A percentile compares a stretch with the other conserved stretches of the same genome.
phyloP scores from a whole-genome alignment of 768 basidiomycete genomes.

The Suillus hirtellus region DNA sequence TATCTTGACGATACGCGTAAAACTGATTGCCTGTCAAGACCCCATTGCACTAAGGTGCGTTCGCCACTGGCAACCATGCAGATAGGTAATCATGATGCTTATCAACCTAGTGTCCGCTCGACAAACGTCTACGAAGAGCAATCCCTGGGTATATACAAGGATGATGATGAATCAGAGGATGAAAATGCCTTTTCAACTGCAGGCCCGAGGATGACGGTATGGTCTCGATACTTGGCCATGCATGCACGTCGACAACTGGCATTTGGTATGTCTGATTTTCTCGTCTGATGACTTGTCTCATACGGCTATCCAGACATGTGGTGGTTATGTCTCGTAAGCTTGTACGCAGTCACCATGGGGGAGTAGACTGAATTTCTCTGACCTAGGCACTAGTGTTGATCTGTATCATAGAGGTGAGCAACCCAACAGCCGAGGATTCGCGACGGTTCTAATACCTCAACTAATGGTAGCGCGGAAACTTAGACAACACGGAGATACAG shows the following conservation, averaged over 20 bases:
- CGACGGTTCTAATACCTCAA: constrained; percentile 6
- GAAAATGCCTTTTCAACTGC: constrained; percentile 42
- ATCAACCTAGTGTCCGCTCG: constrained; percentile 70
- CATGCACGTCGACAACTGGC: constrained; percentile 88
- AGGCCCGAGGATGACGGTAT: constrained; percentile 58
- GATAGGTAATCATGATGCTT: constrained; percentile 5
- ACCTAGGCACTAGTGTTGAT: constrained; percentile 76
- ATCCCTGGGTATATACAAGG: constrained; percentile 77
- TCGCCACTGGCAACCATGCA: not conserved
- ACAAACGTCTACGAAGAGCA: constrained; percentile 93
- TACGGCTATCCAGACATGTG: constrained; percentile 74
- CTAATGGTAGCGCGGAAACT: constrained; percentile 51
- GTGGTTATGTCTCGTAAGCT: constrained; percentile 64
- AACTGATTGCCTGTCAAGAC: constrained; percentile 40
- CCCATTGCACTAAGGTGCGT: constrained; percentile 78
- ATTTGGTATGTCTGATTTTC: constrained; percentile 58
- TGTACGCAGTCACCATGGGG: not conserved
- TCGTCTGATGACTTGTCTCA: not conserved
- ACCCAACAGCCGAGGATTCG: not conserved
- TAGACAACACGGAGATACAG: constrained; percentile 53
- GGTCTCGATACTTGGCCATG: constrained; percentile 77
- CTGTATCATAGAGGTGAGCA: constrained; percentile 87
- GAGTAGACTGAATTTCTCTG: not conserved
- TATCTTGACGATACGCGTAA: constrained; percentile 2
- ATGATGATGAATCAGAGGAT: constrained; percentile 49